Evolutionary conservation across 192 early-diverging fungal genomes (phyloP).

Genomic region (Linnemannia hyalina): DNA sequence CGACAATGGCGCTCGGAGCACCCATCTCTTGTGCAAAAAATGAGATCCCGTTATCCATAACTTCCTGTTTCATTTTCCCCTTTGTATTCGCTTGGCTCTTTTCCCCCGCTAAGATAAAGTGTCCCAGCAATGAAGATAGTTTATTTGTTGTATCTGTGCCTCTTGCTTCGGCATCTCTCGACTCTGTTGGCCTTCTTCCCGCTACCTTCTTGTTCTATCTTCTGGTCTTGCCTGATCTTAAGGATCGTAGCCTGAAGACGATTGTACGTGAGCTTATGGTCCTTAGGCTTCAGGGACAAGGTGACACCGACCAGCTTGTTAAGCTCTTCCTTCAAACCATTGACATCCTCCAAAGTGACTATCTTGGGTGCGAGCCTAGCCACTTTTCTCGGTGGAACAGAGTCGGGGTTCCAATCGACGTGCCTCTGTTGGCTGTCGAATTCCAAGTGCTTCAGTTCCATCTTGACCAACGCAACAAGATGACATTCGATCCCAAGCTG

Average conservation of each 20-base stretch:
- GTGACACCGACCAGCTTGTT: background rate
- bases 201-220: background rate
- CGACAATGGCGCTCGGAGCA: too few relatives aligned
- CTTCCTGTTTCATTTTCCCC: too few relatives aligned
- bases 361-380: background rate
- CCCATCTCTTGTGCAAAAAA: too few relatives aligned
- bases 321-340: background rate
- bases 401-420: background rate
- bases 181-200: background rate
- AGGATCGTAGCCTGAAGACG: background rate
- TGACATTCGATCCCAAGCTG: background rate
- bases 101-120: too few relatives aligned
- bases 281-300: background rate
- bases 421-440: background rate
- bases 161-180: background rate
- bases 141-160: conserved; percentile 1
- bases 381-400: background rate
- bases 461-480: background rate
- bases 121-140: background rate
- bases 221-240: background rate
- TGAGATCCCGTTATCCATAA: too few relatives aligned
- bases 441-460: background rate
- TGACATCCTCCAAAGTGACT: conserved; percentile 1
- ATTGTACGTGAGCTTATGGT: background rate
- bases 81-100: too few relatives aligned